These are phyloP conservation scores for Pseudoscleropodium purum DNA, from an alignment of 225 moss, liverwort and hornwort genomes.

Conservation along the genomic window DNA sequence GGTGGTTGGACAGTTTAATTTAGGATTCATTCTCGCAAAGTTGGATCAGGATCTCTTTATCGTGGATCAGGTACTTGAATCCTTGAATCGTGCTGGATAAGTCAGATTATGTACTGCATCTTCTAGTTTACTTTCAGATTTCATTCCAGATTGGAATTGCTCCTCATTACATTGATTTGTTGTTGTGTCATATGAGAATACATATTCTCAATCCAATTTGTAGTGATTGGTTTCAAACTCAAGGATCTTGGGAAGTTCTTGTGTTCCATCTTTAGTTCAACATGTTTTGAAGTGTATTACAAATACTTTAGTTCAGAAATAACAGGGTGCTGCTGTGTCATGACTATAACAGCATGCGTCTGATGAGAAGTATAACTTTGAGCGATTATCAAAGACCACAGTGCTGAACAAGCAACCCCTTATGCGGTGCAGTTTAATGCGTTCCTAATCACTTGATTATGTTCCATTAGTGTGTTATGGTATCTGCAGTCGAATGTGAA, in stretches of 20 bases:
- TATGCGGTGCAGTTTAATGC: conserved; percentile 36
- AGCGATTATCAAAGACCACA: conserved; percentile 77
- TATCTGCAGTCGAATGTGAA: not conserved
- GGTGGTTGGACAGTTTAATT: conserved; percentile 95
- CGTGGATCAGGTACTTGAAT: conserved; percentile 74
- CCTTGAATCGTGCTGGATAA: not conserved
- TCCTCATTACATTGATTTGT: not conserved
- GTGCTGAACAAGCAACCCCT: conserved; percentile 95
- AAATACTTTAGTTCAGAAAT: not conserved
- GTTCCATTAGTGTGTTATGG: not conserved
- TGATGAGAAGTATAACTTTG: conserved; percentile 97
- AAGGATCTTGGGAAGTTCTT: not conserved
- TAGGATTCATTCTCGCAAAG: conserved; percentile 92
- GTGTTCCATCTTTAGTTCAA: not conserved
- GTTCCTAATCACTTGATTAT: not conserved
- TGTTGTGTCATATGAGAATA: not conserved
- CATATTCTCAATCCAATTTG: not conserved
- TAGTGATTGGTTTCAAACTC: not conserved
- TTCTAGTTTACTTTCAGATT: not conserved
- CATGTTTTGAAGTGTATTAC: not conserved
- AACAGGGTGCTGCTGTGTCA: not conserved
- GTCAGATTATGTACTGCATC: not conserved
- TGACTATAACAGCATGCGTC: conserved; percentile 74
- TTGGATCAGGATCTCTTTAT: conserved; percentile 86
- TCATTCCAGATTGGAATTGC: not conserved